Base-by-base conservation (phyloP, 768 basidiomycete species). In the Boletus vinaceobasis region DNA sequence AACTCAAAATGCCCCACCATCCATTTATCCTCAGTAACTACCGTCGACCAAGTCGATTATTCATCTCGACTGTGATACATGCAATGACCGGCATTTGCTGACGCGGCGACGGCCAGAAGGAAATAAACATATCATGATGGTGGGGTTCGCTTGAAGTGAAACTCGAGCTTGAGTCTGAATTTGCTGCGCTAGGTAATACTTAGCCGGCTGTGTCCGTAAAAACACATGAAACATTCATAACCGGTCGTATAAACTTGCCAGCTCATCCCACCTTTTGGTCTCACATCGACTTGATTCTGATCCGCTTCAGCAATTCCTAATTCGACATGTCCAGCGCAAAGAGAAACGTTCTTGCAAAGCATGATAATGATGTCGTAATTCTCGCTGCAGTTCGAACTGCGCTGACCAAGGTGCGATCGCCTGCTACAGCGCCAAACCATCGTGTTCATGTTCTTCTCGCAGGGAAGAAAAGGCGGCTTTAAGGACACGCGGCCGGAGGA, bases 361-460 rank as follows among this genome's bases (percentile, higher is more conserved):
- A 81, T 63, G 86, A 88, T 58, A 80, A 90, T 69, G 93, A 96
- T 72, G 87, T 98, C 14, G 96, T 98, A 59, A 89, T 98, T 68
- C 84, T 93, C 65, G 75, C 85, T 11, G 94, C 95, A 21, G 82
- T 92, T 45, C 86, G 97, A 58, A 93, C 94, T 43, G 91, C 97
- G 26, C 79, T 96, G 56, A 97, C 95, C 31, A 96, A 94, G 81
- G 93, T 90, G 33, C 50, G 9, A 42, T 39, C 32, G 38, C 4
- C 31, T 39, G 19, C 44, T 40, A 29, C 37, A 53, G 33, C 32
- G 38, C 7, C 48, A 36, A 43, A 31, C 17, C 23, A n/a, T 33
- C 29, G 17, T 31, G 29, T 47, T 61, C 48, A 48, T 43, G 45
- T 42, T 29, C 45, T 56, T 53, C 15, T 45, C 60, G 19, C 59